A percentile compares a stretch with the other conserved stretches of the same genome.
These are phyloP conservation scores for Kwoniella newhampshirensis DNA, from an alignment of 768 basidiomycete species.

Conservation along the genomic window DNA sequence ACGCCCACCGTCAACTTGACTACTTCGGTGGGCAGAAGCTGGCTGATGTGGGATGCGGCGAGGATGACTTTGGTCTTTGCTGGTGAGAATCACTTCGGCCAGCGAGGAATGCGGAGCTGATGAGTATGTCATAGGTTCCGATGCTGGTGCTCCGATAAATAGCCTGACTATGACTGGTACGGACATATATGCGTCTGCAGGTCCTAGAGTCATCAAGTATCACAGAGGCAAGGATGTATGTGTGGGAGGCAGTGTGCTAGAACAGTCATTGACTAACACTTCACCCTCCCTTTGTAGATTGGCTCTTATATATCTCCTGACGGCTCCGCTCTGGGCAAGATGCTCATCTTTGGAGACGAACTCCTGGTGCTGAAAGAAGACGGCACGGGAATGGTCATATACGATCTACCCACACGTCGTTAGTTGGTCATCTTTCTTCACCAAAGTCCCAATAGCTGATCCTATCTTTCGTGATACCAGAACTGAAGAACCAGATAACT, in stretches of 20 bases:
- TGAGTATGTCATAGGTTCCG: slow-evolving; percentile 64
- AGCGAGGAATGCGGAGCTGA: background rate
- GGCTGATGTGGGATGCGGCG: slow-evolving; percentile 95
- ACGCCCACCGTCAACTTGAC: slow-evolving; percentile 80
- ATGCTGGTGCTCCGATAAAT: slow-evolving; percentile 69
- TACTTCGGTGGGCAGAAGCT: slow-evolving; percentile 81
- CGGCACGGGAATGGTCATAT: slow-evolving; percentile 72
- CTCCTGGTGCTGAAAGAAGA: slow-evolving; percentile 76
- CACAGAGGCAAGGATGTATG: slow-evolving; percentile 81
- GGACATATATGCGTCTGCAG: slow-evolving; percentile 77
- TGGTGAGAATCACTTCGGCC: slow-evolving; percentile 66
- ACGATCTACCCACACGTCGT: slow-evolving; percentile 70
- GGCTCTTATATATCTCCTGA: slow-evolving; percentile 23
- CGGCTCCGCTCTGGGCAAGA: slow-evolving; percentile 58
- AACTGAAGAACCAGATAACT: slow-evolving; percentile 66
- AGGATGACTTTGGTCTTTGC: slow-evolving; percentile 91
- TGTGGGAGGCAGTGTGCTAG: too few species aligned
- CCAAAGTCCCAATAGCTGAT: too few species aligned
- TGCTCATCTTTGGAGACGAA: slow-evolving; percentile 77
- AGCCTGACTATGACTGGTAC: slow-evolving; percentile 80
- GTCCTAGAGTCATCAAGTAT: slow-evolving; percentile 70
- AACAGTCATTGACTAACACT: too few species aligned
- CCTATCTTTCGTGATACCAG: slow-evolving; percentile 53
- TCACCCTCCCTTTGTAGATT: slow-evolving; percentile 3
- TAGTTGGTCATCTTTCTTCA: too few species aligned